Percentiles rank a stretch among this genome's conserved stretches.
Evolutionary conservation across 148 eudicot species (phyloP).

Genomic region (Rhododendron williamsianum): DNA sequence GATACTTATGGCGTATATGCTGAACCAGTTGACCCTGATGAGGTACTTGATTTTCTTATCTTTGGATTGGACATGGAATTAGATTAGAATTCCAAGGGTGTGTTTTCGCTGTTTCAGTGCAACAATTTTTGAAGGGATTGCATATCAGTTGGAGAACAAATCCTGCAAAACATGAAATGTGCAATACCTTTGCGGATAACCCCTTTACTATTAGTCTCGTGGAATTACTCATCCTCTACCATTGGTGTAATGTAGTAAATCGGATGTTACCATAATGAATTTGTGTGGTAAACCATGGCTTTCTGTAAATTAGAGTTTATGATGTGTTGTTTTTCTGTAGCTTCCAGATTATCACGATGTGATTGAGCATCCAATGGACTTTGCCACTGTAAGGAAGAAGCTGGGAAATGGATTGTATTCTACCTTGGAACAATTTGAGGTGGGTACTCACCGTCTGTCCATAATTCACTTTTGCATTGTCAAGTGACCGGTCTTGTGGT

Average conservation of each 20-base stretch:
- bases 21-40: constrained; percentile 95
- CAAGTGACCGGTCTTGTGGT: neutral
- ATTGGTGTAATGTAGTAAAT: neutral
- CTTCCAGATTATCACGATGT: constrained; percentile 94
- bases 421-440: constrained; percentile 82
- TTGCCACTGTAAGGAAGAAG: constrained; percentile 81
- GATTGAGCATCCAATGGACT: constrained; percentile 91
- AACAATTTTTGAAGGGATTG: neutral
- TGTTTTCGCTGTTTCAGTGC: neutral
- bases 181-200: neutral
- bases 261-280: neutral
- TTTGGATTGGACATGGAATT: neutral
- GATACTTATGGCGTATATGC: constrained; percentile 92
- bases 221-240: neutral
- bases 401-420: constrained; percentile 63
- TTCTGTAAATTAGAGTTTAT: constrained; percentile 4
- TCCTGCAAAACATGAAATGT: neutral
- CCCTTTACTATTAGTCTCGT: neutral
- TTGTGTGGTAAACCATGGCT: neutral
- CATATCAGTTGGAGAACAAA: neutral
- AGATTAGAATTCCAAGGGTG: neutral
- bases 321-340: constrained; percentile 43
- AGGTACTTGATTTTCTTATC: constrained; percentile 37
- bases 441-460: constrained; percentile 20
- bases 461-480: neutral